Conservation (phyloP, 768 basidiomycete genomes). For the Trichaptum fuscoviolaceum region DNA sequence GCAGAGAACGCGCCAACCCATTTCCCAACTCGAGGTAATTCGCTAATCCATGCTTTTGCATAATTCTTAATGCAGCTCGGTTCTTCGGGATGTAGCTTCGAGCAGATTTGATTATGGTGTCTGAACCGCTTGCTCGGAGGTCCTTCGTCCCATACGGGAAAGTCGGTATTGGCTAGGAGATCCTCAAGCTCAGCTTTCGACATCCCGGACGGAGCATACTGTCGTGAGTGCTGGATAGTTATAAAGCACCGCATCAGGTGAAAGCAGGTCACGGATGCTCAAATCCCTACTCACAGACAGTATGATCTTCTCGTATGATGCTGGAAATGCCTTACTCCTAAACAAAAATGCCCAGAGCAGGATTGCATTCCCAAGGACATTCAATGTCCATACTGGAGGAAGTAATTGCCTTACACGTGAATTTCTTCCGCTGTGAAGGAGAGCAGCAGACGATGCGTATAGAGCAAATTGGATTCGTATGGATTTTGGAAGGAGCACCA, state of each 20-base stretch:
- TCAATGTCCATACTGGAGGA: slow-evolving; percentile 1
- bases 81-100: neutral
- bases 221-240: neutral
- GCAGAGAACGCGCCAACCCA: slow-evolving; percentile 4
- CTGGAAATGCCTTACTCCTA: slow-evolving; percentile 2
- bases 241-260: neutral
- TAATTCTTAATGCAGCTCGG: slow-evolving; percentile 3
- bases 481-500: neutral
- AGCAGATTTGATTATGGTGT: neutral
- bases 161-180: neutral
- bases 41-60: neutral
- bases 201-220: neutral
- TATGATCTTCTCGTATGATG: slow-evolving; percentile 2
- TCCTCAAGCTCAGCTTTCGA: neutral
- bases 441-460: neutral
- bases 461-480: neutral
- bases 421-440: neutral
- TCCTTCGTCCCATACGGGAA: neutral
- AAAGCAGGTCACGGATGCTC: neutral
- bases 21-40: neutral
- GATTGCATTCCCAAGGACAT: neutral
- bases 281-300: neutral
- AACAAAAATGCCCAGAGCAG: slow-evolving; percentile 4
- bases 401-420: neutral
- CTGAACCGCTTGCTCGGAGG: neutral